A percentile compares a stretch with the other conserved stretches of the same genome.
phyloP scores from a whole-genome alignment of 257 asterid genomes.

The Solanum etuberosum region DNA sequence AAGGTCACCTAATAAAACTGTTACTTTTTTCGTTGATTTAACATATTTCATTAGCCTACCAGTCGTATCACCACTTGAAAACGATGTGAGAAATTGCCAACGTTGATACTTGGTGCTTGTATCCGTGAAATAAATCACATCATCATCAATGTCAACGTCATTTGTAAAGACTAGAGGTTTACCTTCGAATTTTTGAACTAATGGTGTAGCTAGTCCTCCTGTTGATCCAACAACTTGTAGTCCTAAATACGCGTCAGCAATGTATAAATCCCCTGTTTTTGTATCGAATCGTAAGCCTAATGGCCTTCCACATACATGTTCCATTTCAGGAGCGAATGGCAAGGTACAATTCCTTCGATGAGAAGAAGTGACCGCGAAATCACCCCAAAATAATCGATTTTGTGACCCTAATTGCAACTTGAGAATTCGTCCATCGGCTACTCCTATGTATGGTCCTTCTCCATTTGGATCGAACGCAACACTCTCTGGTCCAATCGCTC shows the following conservation, averaged over 20 bases:
- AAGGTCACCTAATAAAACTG: not conserved
- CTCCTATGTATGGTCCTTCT: slow-evolving; percentile 14
- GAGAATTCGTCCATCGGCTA: slow-evolving; percentile 14
- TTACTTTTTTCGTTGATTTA: not conserved
- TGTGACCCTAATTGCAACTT: not conserved
- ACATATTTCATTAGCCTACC: slow-evolving; percentile 6
- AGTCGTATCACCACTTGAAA: slow-evolving; percentile 10
- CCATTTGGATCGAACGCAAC: slow-evolving; percentile 6
- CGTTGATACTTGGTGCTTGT: slow-evolving; percentile 42
- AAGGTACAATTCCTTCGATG: slow-evolving; percentile 28
- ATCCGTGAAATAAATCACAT: slow-evolving; percentile 54
- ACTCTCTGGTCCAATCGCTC: slow-evolving; percentile 6
- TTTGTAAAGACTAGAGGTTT: slow-evolving; percentile 40
- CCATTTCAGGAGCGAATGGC: slow-evolving; percentile 43
- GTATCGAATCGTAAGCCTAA: slow-evolving; percentile 49
- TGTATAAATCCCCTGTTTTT: slow-evolving; percentile 47
- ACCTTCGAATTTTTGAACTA: slow-evolving; percentile 46
- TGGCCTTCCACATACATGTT: slow-evolving; percentile 57
- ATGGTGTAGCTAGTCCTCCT: slow-evolving; percentile 42
- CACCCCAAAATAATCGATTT: not conserved
- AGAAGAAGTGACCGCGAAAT: slow-evolving; percentile 8
- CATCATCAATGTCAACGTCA: slow-evolving; percentile 53
- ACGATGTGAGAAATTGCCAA: slow-evolving; percentile 36
- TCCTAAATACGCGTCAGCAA: slow-evolving; percentile 67
- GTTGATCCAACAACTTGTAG: slow-evolving; percentile 47